A percentile compares a stretch with the other conserved stretches of the same genome.
phyloP scores from a whole-genome alignment of 1,139 yeast species.

The Geotrichum europaeum region DNA sequence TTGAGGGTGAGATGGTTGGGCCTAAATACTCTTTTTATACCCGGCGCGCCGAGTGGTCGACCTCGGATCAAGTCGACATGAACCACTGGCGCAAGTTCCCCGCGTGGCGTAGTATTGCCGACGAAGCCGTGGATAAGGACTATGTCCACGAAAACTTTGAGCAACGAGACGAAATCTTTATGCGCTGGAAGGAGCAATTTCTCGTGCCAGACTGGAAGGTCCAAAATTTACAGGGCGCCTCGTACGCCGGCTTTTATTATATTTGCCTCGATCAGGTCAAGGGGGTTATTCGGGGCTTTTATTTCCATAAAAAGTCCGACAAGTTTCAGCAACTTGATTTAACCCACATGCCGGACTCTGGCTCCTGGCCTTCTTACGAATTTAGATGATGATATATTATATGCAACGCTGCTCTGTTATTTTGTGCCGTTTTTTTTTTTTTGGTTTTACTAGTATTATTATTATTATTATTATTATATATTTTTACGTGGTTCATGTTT shows the following conservation, averaged over 20 bases:
- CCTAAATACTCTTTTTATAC: slow-evolving; percentile 48
- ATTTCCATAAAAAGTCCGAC: slow-evolving; percentile 72
- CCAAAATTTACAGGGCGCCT: slow-evolving; percentile 59
- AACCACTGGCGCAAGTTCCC: slow-evolving; percentile 84
- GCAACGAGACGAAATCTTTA: slow-evolving; percentile 53
- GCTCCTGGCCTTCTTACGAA: slow-evolving; percentile 37
- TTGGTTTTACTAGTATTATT: neutral
- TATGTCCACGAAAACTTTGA: slow-evolving; percentile 33
- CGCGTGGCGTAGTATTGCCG: slow-evolving; percentile 44
- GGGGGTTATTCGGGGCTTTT: slow-evolving; percentile 72
- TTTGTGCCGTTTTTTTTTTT: neutral
- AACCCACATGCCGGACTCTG: slow-evolving; percentile 41
- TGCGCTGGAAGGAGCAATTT: slow-evolving; percentile 94
- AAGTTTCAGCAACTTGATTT: slow-evolving; percentile 65
- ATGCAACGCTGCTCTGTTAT: neutral
- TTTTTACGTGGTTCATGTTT: neutral
- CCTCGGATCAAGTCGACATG: slow-evolving; percentile 61
- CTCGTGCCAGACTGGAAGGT: slow-evolving; percentile 72
- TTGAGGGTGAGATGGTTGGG: slow-evolving; percentile 80
- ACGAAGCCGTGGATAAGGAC: slow-evolving; percentile 28
- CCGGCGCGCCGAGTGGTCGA: slow-evolving; percentile 49
- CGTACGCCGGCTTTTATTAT: slow-evolving; percentile 90
- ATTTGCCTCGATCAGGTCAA: slow-evolving; percentile 71
- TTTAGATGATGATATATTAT: slow-evolving; percentile 27
- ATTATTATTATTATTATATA: neutral